Evolutionary conservation across 148 eudicot genomes (phyloP).

Genomic region (Fallopia convolvulus): DNA sequence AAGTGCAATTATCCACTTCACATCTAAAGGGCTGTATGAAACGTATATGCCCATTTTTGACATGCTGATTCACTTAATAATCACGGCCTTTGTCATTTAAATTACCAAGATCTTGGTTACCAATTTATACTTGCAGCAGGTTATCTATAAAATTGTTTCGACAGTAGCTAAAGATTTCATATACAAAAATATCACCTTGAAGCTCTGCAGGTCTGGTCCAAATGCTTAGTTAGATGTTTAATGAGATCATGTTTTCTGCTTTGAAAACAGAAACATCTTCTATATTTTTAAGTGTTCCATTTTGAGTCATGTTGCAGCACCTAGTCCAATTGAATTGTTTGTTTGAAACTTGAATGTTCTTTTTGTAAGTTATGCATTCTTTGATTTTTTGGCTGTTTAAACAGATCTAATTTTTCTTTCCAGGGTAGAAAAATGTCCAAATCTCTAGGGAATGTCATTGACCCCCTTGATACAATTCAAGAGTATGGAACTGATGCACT

Average conservation of each 20-base stretch:
- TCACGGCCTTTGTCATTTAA: background rate
- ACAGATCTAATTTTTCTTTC: constrained; percentile 9
- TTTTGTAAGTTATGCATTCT: background rate
- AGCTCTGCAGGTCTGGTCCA: background rate
- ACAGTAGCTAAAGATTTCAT: background rate
- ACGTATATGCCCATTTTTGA: background rate
- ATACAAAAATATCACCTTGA: background rate
- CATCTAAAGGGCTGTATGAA: background rate
- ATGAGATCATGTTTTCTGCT: background rate
- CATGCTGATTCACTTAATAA: background rate
- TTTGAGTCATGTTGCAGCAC: background rate
- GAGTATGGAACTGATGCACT: constrained; percentile 96
- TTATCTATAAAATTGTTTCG: background rate
- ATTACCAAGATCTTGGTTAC: background rate
- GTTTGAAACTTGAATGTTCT: background rate
- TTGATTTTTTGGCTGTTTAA: background rate
- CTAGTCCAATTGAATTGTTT: background rate
- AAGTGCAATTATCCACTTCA: background rate
- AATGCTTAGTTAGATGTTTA: background rate
- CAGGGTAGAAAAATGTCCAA: constrained; percentile 99
- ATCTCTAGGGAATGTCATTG: constrained; percentile 87
- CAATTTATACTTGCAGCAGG: background rate
- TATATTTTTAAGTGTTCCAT: background rate
- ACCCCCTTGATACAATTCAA: constrained; percentile 80
- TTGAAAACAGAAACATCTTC: background rate